These are phyloP conservation scores for Penicillium flavigenum DNA, from an alignment of 495 filamentous ascomycete species.

Conservation along the genomic window DNA sequence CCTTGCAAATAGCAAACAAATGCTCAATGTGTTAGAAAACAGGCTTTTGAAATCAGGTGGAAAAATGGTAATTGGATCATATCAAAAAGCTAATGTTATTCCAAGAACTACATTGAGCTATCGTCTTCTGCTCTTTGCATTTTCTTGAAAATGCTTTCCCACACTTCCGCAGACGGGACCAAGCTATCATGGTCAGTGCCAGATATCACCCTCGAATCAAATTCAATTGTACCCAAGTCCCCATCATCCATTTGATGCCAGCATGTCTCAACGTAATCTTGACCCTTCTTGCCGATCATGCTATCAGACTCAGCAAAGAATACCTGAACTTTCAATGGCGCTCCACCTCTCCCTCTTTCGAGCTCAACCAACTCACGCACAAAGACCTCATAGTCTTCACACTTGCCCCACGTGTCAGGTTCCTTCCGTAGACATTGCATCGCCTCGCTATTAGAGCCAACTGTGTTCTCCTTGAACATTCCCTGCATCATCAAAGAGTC, in stretches of 20 bases:
- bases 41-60: no score
- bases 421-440: slow-evolving; percentile 33
- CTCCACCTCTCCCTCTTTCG: slow-evolving; percentile 1
- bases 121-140: not conserved
- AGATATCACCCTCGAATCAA: slow-evolving; percentile 17
- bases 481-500: slow-evolving; percentile 15
- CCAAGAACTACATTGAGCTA: not conserved
- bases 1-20: no score
- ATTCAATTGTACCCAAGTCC: slow-evolving; percentile 15
- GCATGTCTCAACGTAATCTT: slow-evolving; percentile 34
- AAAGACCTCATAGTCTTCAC: slow-evolving; percentile 32
- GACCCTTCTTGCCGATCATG: slow-evolving; percentile 32
- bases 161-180: slow-evolving; percentile 20
- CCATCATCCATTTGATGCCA: slow-evolving; percentile 20
- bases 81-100: not conserved
- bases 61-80: no score
- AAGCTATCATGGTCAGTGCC: slow-evolving; percentile 37
- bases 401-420: slow-evolving; percentile 27
- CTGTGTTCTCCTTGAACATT: slow-evolving; percentile 31
- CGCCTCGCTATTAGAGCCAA: slow-evolving; percentile 38
- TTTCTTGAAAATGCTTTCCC: slow-evolving; percentile 22
- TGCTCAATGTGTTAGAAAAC: no score
- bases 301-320: slow-evolving; percentile 33
- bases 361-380: slow-evolving; percentile 18
- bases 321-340: slow-evolving; percentile 15